A percentile compares a stretch with the other conserved stretches of the same genome.
Conservation (phyloP, 176 grass and related monocot genomes). For the Aechmea fasciata region DNA sequence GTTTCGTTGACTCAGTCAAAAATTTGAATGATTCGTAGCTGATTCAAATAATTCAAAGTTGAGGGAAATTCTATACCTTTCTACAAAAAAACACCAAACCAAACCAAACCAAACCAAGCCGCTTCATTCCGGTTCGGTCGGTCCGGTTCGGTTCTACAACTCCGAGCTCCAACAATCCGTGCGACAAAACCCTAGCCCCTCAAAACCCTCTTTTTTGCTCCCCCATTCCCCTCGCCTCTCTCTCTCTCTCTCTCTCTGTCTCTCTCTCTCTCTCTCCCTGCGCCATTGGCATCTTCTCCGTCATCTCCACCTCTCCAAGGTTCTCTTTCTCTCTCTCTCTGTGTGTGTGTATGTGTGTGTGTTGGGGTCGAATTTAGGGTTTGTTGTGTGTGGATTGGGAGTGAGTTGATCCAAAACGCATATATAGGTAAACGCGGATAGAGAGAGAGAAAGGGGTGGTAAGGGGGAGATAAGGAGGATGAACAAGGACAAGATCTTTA, state of each 20-base stretch:
- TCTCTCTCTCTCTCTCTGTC: neutral
- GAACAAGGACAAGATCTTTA: constrained; percentile 94
- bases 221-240: constrained; percentile 18
- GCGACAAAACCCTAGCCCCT: constrained; percentile 30
- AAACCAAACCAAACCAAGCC: too few relatives aligned
- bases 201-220: constrained; percentile 36
- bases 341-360: neutral
- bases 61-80: too few relatives aligned
- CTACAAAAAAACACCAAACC: too few relatives aligned
- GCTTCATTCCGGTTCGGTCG: too few relatives aligned
- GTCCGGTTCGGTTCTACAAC: too few relatives aligned
- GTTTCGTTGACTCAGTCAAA: too few relatives aligned
- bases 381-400: too few relatives aligned
- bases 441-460: neutral
- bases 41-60: too few relatives aligned
- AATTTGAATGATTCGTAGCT: too few relatives aligned
- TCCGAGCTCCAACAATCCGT: constrained; percentile 14
- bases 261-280: neutral
- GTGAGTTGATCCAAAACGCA: neutral
- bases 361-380: neutral
- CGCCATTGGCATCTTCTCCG: neutral
- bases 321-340: neutral
- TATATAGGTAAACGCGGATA: neutral
- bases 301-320: neutral
- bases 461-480: constrained; percentile 18